These are phyloP conservation scores for Lactarius hatsudake DNA, from an alignment of 768 basidiomycete genomes.

Conservation along the genomic window DNA sequence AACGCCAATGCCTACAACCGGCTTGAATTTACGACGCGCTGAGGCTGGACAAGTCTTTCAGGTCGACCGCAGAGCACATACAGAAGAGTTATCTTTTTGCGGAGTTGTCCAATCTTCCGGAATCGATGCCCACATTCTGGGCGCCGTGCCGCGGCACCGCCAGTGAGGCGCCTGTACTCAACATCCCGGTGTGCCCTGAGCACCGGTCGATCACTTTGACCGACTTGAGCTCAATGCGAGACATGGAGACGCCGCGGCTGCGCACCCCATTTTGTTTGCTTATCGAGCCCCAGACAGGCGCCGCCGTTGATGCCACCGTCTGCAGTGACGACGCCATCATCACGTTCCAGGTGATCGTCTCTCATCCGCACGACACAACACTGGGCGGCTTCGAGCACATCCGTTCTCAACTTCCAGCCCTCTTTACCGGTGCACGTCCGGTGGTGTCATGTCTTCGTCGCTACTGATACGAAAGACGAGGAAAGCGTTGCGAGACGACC, in stretches of 20 bases:
- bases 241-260: neutral
- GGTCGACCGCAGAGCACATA: neutral
- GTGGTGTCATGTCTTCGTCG: neutral
- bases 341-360: neutral
- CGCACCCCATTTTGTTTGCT: neutral
- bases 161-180: too few relatives aligned
- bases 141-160: too few relatives aligned
- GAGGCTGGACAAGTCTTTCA: neutral
- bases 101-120: neutral
- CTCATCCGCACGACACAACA: neutral
- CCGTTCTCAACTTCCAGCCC: neutral
- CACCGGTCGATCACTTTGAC: neutral
- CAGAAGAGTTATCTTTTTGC: neutral
- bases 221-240: neutral
- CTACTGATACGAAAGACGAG: neutral
- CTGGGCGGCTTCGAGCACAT: neutral
- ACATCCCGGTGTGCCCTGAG: neutral
- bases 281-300: neutral
- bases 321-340: neutral
- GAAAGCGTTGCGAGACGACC: neutral
- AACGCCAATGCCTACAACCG: neutral
- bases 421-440: neutral
- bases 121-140: neutral
- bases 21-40: neutral
- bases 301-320: neutral